These are phyloP conservation scores for Myrica gale DNA, from an alignment of 306 rosid species.

Conservation along the genomic window DNA sequence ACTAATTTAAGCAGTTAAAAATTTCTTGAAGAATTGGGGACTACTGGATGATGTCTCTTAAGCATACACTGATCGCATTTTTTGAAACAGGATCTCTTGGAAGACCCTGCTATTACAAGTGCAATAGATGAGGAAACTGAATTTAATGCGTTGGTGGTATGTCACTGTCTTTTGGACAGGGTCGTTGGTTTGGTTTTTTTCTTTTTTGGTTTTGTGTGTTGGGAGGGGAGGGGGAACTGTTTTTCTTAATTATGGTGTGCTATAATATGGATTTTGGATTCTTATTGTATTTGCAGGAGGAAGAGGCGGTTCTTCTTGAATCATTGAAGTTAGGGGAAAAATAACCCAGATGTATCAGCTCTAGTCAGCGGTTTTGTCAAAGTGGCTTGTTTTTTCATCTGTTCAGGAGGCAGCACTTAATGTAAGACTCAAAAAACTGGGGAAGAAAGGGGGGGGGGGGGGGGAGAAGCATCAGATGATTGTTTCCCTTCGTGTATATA, in stretches of 20 bases:
- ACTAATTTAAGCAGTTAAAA: not conserved
- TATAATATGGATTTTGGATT: constrained; percentile 16
- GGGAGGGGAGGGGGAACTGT: too few species aligned
- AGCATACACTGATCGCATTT: not conserved
- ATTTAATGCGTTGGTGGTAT: constrained; percentile 91
- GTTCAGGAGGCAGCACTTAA: constrained; percentile 6
- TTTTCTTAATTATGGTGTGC: constrained; percentile 4
- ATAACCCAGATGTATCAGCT: constrained; percentile 23
- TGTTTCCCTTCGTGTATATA: constrained; percentile 15
- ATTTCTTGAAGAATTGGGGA: not conserved
- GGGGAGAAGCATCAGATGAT: not conserved
- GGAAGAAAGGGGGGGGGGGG: not conserved
- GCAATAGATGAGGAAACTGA: constrained; percentile 93
- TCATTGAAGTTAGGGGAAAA: constrained; percentile 62
- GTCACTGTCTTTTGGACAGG: constrained; percentile 21
- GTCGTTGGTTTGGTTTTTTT: too few species aligned
- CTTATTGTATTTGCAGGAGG: constrained; percentile 57
- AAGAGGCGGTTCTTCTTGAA: constrained; percentile 84
- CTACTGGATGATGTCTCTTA: not conserved
- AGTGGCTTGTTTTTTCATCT: constrained; percentile 4
- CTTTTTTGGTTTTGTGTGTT: too few species aligned
- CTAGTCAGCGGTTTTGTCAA: constrained; percentile 4
- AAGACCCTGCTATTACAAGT: constrained; percentile 71
- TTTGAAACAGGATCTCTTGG: constrained; percentile 72
- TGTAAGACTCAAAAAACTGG: not conserved